Conservation (phyloP, 106 monocot genomes). For the Phalaenopsis aphrodite region DNA sequence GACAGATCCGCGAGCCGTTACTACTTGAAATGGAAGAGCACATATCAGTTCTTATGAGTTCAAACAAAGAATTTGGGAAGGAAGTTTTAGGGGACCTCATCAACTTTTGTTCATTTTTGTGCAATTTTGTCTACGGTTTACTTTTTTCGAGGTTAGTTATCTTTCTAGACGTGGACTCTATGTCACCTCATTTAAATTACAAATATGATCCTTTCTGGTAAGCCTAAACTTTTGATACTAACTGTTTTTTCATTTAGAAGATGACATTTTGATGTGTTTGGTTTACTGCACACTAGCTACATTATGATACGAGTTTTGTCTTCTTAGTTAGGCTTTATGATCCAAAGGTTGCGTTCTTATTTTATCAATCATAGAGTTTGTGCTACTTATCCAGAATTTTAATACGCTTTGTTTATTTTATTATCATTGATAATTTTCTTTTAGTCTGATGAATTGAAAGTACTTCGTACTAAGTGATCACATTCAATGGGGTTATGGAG, state of each 20-base stretch:
- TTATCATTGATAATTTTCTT: background rate
- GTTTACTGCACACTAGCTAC: background rate
- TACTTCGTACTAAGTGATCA: background rate
- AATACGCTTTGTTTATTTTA: background rate
- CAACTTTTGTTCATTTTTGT: slow-evolving; percentile 55
- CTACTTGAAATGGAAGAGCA: slow-evolving; percentile 53
- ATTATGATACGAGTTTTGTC: background rate
- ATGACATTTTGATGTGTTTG: background rate
- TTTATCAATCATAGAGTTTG: background rate
- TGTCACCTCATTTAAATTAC: background rate
- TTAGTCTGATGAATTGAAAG: background rate
- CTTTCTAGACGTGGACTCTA: background rate
- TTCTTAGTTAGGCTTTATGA: background rate
- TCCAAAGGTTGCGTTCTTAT: background rate
- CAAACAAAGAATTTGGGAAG: slow-evolving; percentile 19
- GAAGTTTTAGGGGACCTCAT: slow-evolving; percentile 33
- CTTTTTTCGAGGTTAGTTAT: slow-evolving; percentile 38
- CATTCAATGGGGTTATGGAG: background rate
- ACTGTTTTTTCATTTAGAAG: background rate
- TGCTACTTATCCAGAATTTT: background rate
- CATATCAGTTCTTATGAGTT: slow-evolving; percentile 24
- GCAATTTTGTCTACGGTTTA: slow-evolving; percentile 44
- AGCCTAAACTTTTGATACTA: background rate
- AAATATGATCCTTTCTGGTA: background rate
- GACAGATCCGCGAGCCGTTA: slow-evolving; percentile 37